Percentiles rank a stretch among this genome's conserved stretches.
Conservation (phyloP, 805 yeast species). For the Metschnikowia similis region DNA sequence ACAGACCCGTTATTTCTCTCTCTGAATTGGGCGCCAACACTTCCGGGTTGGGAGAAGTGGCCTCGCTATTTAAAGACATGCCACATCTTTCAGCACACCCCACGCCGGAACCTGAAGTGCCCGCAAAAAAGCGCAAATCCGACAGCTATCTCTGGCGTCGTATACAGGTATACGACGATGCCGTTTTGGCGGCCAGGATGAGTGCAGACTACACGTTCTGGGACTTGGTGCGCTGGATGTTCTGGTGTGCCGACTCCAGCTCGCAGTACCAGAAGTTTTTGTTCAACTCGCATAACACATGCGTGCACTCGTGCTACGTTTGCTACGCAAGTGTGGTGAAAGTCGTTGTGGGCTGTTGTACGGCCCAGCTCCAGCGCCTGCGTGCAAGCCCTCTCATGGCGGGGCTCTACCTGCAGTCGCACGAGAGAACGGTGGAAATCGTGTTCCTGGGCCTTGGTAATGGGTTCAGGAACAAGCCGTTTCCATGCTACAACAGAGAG, state of each 20-base stretch:
- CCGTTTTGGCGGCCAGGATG: slow-evolving; percentile 21
- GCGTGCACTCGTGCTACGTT: slow-evolving; percentile 23
- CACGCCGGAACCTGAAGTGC: slow-evolving; percentile 12
- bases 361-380: slow-evolving; percentile 12
- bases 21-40: slow-evolving; percentile 12
- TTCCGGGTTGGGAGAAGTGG: slow-evolving; percentile 18
- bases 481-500: slow-evolving; percentile 27
- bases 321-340: slow-evolving; percentile 19
- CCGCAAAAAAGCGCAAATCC: slow-evolving; percentile 1
- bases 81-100: slow-evolving; percentile 16
- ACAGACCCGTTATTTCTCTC: slow-evolving; percentile 7
- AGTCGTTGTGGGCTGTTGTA: slow-evolving; percentile 20
- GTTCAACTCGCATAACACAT: slow-evolving; percentile 17
- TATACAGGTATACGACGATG: slow-evolving; percentile 31
- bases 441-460: slow-evolving; percentile 27
- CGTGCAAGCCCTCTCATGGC: background rate
- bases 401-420: background rate
- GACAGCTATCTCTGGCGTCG: slow-evolving; percentile 2
- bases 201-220: slow-evolving; percentile 28
- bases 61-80: slow-evolving; percentile 17
- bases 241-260: slow-evolving; percentile 31
- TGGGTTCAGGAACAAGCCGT: slow-evolving; percentile 14
- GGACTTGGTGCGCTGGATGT: slow-evolving; percentile 33
- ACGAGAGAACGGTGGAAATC: slow-evolving; percentile 26
- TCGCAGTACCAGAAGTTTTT: slow-evolving; percentile 17